Evolutionary conservation across 2,329 filamentous ascomycete species (phyloP), one percentile per base, ranked within the genome.

Genomic region (Aspergillus versicolor): DNA sequence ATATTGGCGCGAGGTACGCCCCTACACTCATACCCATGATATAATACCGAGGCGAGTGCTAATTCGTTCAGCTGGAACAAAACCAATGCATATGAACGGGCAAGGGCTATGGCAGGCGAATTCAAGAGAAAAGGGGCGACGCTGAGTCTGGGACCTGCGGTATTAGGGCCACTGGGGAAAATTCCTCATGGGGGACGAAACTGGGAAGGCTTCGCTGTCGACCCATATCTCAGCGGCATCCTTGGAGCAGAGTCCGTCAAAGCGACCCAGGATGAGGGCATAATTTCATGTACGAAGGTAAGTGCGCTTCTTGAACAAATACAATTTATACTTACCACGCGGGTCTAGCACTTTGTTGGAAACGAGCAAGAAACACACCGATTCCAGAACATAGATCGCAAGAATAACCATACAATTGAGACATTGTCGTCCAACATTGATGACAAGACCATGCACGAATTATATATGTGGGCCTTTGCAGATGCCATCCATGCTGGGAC

Each of bases 391-490:
- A 15, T 40, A 1, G 22, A 17, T 6, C 22, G 24, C 15, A 19
- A 3, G 2, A 21, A 5, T 3, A 37, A 34, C 6, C 27, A 52
- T 9, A 30, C 27, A 4, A 30, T 30, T 11, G 27, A 30, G 30
- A 34, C 84, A 12, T 70, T 83, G 13, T 86, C 82, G 0, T 78
- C 85, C 37, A 88, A 88, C 63, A 76, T 88, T 5, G 86, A 88
- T 58, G 87, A 89, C 65, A 81, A 82, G 62, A 85, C 85, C 0
- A 76, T 88, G 57, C 85, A 88, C 62, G 86, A 89, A 67, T 76
- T 83, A n/a, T 89, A 89, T 54, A 76, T 86, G 1, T 88, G 84
- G 81, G 86, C 86, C 0, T 89, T 88, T 58, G 80, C 83, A 59
- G 83, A 88, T 57, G 81, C 83, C 0, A 71, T 89, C 3, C 76